phyloP scores from a whole-genome alignment of 352 stramenopile species.

The Pythium myriotylum region DNA sequence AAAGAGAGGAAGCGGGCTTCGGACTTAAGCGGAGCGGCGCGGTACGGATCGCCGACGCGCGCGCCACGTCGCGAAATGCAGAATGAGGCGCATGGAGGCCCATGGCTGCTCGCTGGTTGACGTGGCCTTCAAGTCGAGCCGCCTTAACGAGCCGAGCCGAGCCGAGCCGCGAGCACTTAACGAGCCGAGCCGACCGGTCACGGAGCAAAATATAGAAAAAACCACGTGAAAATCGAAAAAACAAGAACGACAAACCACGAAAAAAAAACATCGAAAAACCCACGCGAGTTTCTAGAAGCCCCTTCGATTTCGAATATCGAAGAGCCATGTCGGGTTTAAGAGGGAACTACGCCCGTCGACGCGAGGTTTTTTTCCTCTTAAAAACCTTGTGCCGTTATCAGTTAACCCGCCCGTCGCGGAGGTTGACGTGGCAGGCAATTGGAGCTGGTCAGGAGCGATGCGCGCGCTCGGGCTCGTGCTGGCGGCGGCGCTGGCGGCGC shows the following conservation, averaged over 20 bases:
- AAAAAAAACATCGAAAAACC: neutral
- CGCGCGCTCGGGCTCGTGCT: neutral
- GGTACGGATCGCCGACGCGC: too few species aligned
- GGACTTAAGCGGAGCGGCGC: too few species aligned
- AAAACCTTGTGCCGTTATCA: slow-evolving; percentile 32
- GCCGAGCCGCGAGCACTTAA: too few species aligned
- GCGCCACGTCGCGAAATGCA: slow-evolving; percentile 21
- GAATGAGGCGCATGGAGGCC: slow-evolving; percentile 25
- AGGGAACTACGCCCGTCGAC: slow-evolving; percentile 39
- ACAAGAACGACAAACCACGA: too few species aligned
- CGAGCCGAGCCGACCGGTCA: too few species aligned
- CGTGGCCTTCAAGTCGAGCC: too few species aligned
- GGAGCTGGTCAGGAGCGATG: slow-evolving; percentile 1
- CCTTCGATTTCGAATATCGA: slow-evolving; percentile 22
- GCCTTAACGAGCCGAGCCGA: too few species aligned
- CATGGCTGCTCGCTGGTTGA: too few species aligned
- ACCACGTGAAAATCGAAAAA: too few species aligned
- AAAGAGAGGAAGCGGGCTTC: too few species aligned
- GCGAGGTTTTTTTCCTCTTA: slow-evolving; percentile 28
- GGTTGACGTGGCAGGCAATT: slow-evolving; percentile 25
- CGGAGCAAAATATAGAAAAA: too few species aligned
- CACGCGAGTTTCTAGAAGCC: slow-evolving; percentile 37
- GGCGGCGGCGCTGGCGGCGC: neutral
- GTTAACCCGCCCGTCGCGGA: too few species aligned
- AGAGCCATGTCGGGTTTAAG: neutral